phyloP scores from a whole-genome alignment of 2,329 filamentous ascomycete genomes.

The Penicillium palitans region DNA sequence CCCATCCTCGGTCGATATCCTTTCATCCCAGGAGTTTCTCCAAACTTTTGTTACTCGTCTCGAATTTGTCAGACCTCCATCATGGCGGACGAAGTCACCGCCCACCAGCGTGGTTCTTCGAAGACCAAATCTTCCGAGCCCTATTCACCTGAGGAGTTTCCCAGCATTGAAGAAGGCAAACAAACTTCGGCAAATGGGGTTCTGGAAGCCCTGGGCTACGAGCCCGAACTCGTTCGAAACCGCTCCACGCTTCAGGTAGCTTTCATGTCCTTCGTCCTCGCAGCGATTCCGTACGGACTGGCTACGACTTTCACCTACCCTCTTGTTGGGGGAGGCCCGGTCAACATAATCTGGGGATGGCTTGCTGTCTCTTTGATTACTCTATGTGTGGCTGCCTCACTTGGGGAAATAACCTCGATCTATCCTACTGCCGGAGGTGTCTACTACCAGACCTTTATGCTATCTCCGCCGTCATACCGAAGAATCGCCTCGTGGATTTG shows the following conservation, averaged over 20 bases:
- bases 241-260: slow-evolving; percentile 44
- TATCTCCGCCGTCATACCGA: slow-evolving; percentile 62
- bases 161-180: slow-evolving; percentile 13
- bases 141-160: slow-evolving; percentile 4
- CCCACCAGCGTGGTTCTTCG: background rate
- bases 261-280: slow-evolving; percentile 60
- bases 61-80: background rate
- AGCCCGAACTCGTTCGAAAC: slow-evolving; percentile 62
- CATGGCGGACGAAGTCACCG: slow-evolving; percentile 7
- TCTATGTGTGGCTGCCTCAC: slow-evolving; percentile 61
- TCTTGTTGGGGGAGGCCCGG: slow-evolving; percentile 64
- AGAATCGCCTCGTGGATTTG: slow-evolving; percentile 67
- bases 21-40: rapidly evolving
- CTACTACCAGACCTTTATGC: slow-evolving; percentile 68
- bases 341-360: slow-evolving; percentile 70
- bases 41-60: no score
- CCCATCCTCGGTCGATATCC: background rate
- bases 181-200: slow-evolving; percentile 18
- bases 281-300: slow-evolving; percentile 67
- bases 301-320: slow-evolving; percentile 68
- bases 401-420: slow-evolving; percentile 66
- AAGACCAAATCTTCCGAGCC: slow-evolving; percentile 1
- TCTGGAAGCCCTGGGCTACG: slow-evolving; percentile 58
- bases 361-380: slow-evolving; percentile 62
- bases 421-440: slow-evolving; percentile 67